phyloP scores from a whole-genome alignment of 768 basidiomycete species.

The Mycena capillaripes region DNA sequence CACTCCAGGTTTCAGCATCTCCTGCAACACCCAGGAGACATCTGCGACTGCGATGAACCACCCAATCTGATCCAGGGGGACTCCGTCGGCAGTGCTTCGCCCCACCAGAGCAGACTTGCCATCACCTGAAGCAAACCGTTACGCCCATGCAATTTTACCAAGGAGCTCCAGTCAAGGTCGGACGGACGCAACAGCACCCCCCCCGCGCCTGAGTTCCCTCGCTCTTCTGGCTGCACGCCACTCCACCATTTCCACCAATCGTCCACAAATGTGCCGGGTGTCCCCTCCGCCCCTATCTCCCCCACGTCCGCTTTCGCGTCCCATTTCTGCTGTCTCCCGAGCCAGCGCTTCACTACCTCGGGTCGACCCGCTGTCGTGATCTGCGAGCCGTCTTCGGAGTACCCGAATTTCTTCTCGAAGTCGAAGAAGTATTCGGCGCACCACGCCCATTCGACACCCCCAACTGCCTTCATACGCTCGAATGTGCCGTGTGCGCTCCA shows the following conservation, averaged over 20 bases:
- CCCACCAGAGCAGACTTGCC: slow-evolving; percentile 10
- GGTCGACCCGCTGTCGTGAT: not conserved
- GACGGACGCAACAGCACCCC: not conserved
- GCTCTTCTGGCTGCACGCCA: not conserved
- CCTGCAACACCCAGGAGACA: no score
- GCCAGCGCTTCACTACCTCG: not conserved
- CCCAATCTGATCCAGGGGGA: no score
- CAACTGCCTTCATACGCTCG: not conserved
- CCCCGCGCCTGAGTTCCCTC: not conserved
- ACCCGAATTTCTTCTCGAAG: not conserved
- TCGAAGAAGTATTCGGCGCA: not conserved
- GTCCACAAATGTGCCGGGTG: not conserved
- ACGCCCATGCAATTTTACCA: not conserved
- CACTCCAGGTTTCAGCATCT: no score
- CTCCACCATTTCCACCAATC: slow-evolving; percentile 6
- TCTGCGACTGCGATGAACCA: no score
- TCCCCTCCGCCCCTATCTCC: not conserved
- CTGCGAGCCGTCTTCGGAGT: not conserved
- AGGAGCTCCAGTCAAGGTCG: not conserved
- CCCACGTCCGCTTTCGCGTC: not conserved
- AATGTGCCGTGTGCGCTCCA: not conserved
- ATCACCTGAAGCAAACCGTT: slow-evolving; percentile 9
- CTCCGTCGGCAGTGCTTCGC: not conserved
- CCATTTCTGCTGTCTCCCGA: not conserved
- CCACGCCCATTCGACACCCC: not conserved